A percentile compares a stretch with the other conserved stretches of the same genome.
Conservation (phyloP, 2,329 filamentous ascomycete genomes). For the Fusarium torreyae region DNA sequence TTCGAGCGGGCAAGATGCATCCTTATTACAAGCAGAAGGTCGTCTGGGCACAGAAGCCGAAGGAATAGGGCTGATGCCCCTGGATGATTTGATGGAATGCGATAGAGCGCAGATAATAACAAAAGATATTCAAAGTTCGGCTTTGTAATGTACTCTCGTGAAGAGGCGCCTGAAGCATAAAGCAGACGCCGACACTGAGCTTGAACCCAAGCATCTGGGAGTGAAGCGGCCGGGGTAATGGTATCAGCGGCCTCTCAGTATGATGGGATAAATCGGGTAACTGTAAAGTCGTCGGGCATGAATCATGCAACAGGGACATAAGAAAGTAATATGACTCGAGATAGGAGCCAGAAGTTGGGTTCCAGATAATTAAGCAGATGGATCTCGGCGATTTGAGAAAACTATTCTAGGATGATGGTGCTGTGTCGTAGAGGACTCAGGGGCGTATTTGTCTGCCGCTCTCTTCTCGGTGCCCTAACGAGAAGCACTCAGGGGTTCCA, state of each 20-base stretch:
- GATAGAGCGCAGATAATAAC: too few relatives aligned
- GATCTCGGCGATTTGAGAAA: neutral
- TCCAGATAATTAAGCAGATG: neutral
- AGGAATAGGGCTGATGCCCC: neutral
- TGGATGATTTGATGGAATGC: neutral
- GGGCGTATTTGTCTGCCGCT: too few relatives aligned
- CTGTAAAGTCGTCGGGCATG: neutral
- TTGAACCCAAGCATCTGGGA: too few relatives aligned
- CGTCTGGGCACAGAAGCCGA: conserved; percentile 33
- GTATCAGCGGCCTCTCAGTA: neutral
- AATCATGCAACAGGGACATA: neutral
- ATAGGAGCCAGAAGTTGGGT: too few relatives aligned
- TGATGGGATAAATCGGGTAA: neutral
- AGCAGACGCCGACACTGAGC: too few relatives aligned
- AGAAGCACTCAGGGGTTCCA: neutral
- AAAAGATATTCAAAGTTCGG: too few relatives aligned
- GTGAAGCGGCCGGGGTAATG: too few relatives aligned
- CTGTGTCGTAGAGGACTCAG: too few relatives aligned
- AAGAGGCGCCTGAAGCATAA: neutral
- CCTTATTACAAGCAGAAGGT: conserved; percentile 37
- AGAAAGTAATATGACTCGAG: neutral
- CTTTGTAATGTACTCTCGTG: too few relatives aligned
- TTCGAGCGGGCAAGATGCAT: conserved; percentile 36
- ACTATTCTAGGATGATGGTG: too few relatives aligned
- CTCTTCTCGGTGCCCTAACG: neutral